Evolutionary conservation across 495 filamentous ascomycete genomes (phyloP).

Genomic region (Pseudotulostoma volvatum): DNA sequence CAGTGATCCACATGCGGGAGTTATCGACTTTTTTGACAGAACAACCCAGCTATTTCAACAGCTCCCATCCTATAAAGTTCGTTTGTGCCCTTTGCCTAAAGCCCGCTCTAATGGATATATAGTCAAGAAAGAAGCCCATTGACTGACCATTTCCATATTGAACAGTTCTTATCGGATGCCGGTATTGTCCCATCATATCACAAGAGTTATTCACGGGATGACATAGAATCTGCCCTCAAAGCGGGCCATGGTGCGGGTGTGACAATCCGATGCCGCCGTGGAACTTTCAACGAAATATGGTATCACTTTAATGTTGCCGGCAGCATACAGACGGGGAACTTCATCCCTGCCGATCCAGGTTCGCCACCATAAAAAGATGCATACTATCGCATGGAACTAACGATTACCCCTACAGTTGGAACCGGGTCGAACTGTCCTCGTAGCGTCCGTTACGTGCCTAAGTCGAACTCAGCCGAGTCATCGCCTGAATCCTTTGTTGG

Average conservation of each 20-base stretch:
- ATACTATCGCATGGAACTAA: too few species aligned
- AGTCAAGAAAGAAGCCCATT: too few species aligned
- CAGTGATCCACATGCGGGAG: slow-evolving; percentile 46
- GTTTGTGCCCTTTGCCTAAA: slow-evolving; percentile 2
- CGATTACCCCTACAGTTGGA: too few species aligned
- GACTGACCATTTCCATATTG: slow-evolving; percentile 3
- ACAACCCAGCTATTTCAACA: slow-evolving; percentile 35
- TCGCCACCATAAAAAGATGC: slow-evolving; percentile 3
- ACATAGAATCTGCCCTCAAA: slow-evolving; percentile 49
- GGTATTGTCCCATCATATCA: slow-evolving; percentile 32
- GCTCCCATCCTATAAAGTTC: slow-evolving; percentile 28
- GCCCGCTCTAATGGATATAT: neutral
- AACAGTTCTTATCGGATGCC: slow-evolving; percentile 28
- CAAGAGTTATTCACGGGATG: slow-evolving; percentile 39
- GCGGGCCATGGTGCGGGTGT: slow-evolving; percentile 47
- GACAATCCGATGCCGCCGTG: slow-evolving; percentile 46
- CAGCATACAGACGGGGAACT: slow-evolving; percentile 56
- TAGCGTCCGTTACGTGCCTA: too few species aligned
- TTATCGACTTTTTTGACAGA: slow-evolving; percentile 43
- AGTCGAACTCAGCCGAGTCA: too few species aligned
- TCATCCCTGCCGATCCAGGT: slow-evolving; percentile 48
- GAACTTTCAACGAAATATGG: slow-evolving; percentile 61
- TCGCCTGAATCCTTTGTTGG: too few species aligned
- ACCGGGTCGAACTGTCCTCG: slow-evolving; percentile 45
- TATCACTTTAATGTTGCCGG: slow-evolving; percentile 73